Conservation (phyloP, 2,329 filamentous ascomycete species). For the Arthrobotrys musiformis region DNA sequence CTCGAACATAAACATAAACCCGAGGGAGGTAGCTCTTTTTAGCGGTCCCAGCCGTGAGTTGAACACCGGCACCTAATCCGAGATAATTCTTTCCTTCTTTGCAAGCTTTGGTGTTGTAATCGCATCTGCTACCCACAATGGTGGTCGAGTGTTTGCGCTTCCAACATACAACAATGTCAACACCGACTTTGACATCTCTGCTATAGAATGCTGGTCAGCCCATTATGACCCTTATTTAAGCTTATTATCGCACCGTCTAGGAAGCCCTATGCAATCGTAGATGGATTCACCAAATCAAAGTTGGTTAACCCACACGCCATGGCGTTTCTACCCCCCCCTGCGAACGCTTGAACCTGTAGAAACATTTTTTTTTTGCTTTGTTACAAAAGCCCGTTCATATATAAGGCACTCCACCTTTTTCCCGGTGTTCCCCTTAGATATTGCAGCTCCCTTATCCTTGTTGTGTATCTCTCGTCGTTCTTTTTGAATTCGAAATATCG, state of each 20-base stretch:
- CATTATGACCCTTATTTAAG: not conserved
- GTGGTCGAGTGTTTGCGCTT: not conserved
- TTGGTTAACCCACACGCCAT: not conserved
- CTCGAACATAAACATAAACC: not conserved
- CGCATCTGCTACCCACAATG: not conserved
- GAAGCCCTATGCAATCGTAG: not conserved
- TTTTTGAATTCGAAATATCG: too few relatives aligned
- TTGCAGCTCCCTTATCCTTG: not conserved
- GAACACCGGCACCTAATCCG: not conserved
- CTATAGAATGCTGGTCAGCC: not conserved
- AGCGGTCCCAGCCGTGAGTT: not conserved
- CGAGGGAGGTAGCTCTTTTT: not conserved
- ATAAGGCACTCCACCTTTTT: not conserved
- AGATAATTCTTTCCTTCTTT: not conserved
- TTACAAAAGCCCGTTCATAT: not conserved
- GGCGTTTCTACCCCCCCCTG: not conserved
- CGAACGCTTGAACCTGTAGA: not conserved
- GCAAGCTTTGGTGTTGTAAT: not conserved
- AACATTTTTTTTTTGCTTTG: not conserved
- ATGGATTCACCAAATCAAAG: not conserved
- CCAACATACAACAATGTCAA: constrained; percentile 9
- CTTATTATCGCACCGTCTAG: not conserved
- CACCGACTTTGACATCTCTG: not conserved
- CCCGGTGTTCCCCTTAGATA: not conserved
- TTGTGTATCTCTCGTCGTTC: not conserved